Evolutionary conservation across 495 filamentous ascomycete genomes (phyloP), one percentile per base, ranked within the genome.

Genomic region (Penicillium silybi): DNA sequence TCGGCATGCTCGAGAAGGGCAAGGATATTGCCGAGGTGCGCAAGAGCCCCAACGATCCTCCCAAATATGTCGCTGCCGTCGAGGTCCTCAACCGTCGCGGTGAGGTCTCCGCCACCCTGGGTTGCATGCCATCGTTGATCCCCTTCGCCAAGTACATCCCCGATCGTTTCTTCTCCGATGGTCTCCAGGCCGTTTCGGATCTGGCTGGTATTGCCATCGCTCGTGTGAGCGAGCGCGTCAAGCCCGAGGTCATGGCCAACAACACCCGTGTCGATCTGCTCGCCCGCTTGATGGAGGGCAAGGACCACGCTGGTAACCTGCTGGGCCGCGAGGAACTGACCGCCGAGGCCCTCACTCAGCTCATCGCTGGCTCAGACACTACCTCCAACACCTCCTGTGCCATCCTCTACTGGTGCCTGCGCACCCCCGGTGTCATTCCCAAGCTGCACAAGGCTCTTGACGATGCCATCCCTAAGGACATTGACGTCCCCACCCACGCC

Each of bases 331-430:
- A 85, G 56, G 91, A 96, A 65, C 76, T 95, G 37, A 92, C 89
- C 4, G 90, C 89, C 19, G 91, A 96, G 66, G 90, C 91, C 0
- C 71, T 95, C 18, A 95, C 90, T 1, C 91, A 95, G 68, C 75
- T 96, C 35, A 96, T 96, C 59, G 91, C 91, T 3, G 91, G 91
- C 22, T 88, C 84, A 41, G 91, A 95, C 65, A 96, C 91, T 0
- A 96, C 90, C 2, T 87, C 83, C 53, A 96, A 96, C 73, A 90
- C 90, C 3, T 84, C 85, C 41, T 96, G 91, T 66, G 90, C 91
- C 2, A 80, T 95, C 39, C 78, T 96, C 15, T 95, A 83, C 75
- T 85, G 89, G 77, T 82, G 77, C 22, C 69, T 85, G 34, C 74
- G 76, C 42, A 90, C 87, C 6, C 85, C 88, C 0, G 81, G 84